Evolutionary conservation across 2,329 filamentous ascomycete species (phyloP).

Genomic region (Cytospora leucostoma): DNA sequence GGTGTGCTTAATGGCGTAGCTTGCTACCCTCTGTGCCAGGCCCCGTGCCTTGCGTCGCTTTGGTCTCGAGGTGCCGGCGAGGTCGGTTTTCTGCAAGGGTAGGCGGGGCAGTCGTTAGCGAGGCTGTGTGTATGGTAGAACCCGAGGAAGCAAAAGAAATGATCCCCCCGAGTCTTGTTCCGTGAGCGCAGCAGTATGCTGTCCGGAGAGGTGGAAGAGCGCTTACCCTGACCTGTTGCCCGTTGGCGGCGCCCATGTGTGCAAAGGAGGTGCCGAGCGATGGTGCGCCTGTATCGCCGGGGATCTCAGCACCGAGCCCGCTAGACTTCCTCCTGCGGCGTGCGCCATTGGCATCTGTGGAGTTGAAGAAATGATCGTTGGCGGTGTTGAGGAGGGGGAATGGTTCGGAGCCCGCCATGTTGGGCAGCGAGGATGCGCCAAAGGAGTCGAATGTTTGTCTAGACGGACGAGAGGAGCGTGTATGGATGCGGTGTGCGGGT

Average conservation of each 20-base stretch:
- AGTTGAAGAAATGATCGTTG: conserved; percentile 48
- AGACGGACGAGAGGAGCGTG: not conserved
- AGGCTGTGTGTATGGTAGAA: not conserved
- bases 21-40: conserved; percentile 54
- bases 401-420: conserved; percentile 53
- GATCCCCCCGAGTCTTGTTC: not conserved
- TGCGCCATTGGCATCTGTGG: conserved; percentile 39
- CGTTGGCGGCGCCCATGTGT: conserved; percentile 40
- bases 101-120: conserved; percentile 26
- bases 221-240: conserved; percentile 23
- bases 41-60: conserved; percentile 59
- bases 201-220: not conserved
- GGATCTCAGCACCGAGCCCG: conserved; percentile 54
- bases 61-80: conserved; percentile 42
- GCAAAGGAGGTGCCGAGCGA: conserved; percentile 55
- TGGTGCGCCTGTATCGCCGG: conserved; percentile 58
- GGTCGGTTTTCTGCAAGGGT: conserved; percentile 27
- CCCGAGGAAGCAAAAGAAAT: not conserved
- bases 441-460: not conserved
- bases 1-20: conserved; percentile 57
- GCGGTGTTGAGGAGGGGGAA: conserved; percentile 57
- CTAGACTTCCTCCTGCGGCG: conserved; percentile 59
- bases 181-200: not conserved
- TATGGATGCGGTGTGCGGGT: not conserved
- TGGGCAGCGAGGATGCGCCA: conserved; percentile 26